A percentile compares a stretch with the other conserved stretches of the same genome.
Evolutionary conservation across 352 stramenopile species (phyloP).

Genomic region (Pythium myriotylum): DNA sequence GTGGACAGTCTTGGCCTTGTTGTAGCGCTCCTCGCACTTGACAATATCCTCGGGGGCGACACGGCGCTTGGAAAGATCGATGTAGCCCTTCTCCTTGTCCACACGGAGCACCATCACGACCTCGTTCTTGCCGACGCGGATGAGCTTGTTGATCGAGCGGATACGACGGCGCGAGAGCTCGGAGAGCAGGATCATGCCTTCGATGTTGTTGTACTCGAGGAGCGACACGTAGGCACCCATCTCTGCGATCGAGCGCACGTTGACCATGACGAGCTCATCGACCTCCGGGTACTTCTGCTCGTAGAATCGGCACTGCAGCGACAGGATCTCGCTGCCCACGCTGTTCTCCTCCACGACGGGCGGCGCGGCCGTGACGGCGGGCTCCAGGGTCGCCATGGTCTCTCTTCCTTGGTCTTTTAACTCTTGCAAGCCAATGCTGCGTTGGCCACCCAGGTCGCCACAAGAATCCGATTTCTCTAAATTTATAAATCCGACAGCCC

Average conservation of each 20-base stretch:
- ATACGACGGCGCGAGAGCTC: constrained; percentile 99
- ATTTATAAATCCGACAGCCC: constrained; percentile 12
- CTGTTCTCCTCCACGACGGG: constrained; percentile 43
- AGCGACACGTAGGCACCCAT: constrained; percentile 99
- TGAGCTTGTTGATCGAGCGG: constrained; percentile 99
- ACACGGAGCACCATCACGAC: constrained; percentile 99
- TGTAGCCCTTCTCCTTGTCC: constrained; percentile 99
- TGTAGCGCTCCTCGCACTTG: constrained; percentile 99
- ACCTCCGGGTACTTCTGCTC: constrained; percentile 96
- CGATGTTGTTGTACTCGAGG: constrained; percentile 99
- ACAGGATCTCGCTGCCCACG: constrained; percentile 69
- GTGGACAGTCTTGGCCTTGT: constrained; percentile 99
- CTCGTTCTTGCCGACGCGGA: constrained; percentile 99
- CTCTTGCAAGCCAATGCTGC: constrained; percentile 6
- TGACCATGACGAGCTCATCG: constrained; percentile 97
- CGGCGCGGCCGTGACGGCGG: constrained; percentile 16
- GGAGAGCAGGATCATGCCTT: constrained; percentile 99
- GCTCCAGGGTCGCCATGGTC: constrained; percentile 23
- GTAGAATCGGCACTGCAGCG: constrained; percentile 91
- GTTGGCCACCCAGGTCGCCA: constrained; percentile 10
- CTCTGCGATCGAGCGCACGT: constrained; percentile 97
- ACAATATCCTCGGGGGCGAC: constrained; percentile 99
- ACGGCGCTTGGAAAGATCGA: constrained; percentile 99
- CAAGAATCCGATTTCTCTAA: constrained; percentile 19
- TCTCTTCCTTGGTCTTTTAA: background rate